Base-by-base conservation (phyloP, 306 rosid species). In the Urtica urens region DNA sequence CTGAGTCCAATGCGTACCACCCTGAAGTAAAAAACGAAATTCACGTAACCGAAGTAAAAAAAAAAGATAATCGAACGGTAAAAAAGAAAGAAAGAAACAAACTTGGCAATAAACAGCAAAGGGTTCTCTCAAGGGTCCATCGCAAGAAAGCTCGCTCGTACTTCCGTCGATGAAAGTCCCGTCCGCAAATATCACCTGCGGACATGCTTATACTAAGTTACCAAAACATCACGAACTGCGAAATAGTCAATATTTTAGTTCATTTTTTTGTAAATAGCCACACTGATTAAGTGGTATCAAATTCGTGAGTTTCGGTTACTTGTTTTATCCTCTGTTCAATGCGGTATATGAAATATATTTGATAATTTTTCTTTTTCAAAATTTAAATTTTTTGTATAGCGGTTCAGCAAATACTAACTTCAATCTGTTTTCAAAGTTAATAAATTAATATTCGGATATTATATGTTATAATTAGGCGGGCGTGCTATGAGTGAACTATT, bases 101-200 rank as follows among this genome's bases (percentile, higher is more conserved):
- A 77, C 96, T 77, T 87, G 96, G 74, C 96, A 87, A 59, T 78
- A 87, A 50, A 87, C 96, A 49, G 96, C 68, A 66, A 69, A 87
- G 38, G 96, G 88, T 28, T 80, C 94, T 56, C 96, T 72, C 19
- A 87, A 73, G 12, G 96, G 96, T 54, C 96, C 96, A 70, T 87
- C 96, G 6, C 96, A 87, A 34, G 96, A 87, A 64, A 87, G 94
- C 74, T 87, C 96, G 72, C 96, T 83, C 23, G 96, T 87, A 64
- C 96, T 87, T 23, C 96, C 96, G 56, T 87, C 93, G 34, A 83
- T 72, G 63, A 87, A 87, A 60, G 96, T 87, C 53, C 96, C 96
- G 70, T 87, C 94, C 10, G 96, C 96, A 61, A 87, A 87, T 43
- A 87, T 87, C 55, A 83, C 96, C 96, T 87, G 70, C 33, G n/a